These are phyloP conservation scores for Fusarium acutatum DNA, from an alignment of 2,329 filamentous ascomycete species.

Conservation along the genomic window DNA sequence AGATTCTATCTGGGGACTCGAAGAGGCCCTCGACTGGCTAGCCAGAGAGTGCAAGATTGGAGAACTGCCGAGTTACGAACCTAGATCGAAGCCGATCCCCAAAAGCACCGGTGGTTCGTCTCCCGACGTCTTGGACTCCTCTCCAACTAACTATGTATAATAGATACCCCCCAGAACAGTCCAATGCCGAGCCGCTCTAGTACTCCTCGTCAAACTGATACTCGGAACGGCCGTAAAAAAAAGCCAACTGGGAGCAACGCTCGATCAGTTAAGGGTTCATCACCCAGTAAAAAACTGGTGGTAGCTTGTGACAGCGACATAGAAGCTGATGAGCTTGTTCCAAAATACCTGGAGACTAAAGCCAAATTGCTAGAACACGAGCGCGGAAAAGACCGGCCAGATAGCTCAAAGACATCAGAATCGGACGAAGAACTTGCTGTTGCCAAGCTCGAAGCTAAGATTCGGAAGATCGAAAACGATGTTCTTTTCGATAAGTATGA, in stretches of 20 bases:
- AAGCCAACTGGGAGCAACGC: constrained; percentile 48
- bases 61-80: constrained; percentile 77
- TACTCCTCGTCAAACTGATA: constrained; percentile 54
- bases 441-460: constrained; percentile 74
- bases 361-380: constrained; percentile 70
- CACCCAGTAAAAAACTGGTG: constrained; percentile 52
- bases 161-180: constrained; percentile 60
- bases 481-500: constrained; percentile 75
- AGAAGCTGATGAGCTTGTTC: constrained; percentile 77
- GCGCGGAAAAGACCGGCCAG: constrained; percentile 45
- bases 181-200: constrained; percentile 59
- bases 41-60: constrained; percentile 76
- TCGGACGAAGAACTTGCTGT: constrained; percentile 56
- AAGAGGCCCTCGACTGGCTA: constrained; percentile 90
- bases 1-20: constrained; percentile 82
- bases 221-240: constrained; percentile 38
- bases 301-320: constrained; percentile 73
- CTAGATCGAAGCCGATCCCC: constrained; percentile 44
- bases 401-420: constrained; percentile 28
- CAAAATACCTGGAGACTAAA: constrained; percentile 80
- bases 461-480: constrained; percentile 80
- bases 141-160: neutral
- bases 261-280: constrained; percentile 32
- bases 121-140: neutral
- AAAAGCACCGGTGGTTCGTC: constrained; percentile 49